These are phyloP conservation scores for Dioscorea zingiberensis DNA, from an alignment of 106 monocot genomes.

Conservation along the genomic window DNA sequence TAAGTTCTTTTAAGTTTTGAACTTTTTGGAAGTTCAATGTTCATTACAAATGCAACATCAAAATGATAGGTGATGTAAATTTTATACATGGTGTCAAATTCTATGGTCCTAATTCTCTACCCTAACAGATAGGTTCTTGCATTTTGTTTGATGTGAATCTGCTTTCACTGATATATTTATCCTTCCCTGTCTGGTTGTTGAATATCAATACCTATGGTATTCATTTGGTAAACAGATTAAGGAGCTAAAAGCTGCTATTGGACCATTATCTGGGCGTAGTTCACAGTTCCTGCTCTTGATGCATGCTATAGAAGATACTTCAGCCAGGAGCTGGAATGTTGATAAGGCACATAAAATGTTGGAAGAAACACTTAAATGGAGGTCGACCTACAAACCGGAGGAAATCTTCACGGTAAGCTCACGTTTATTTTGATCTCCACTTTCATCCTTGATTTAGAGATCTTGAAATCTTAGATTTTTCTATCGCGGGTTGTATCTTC, in stretches of 20 bases:
- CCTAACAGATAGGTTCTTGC: too few relatives aligned
- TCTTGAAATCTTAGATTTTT: not conserved
- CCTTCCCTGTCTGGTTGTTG: too few relatives aligned
- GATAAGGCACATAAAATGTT: constrained; percentile 79
- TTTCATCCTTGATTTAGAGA: not conserved
- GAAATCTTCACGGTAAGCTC: constrained; percentile 67
- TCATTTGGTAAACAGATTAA: constrained; percentile 27
- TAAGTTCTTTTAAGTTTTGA: too few relatives aligned
- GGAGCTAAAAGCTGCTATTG: constrained; percentile 52
- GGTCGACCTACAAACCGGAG: constrained; percentile 62
- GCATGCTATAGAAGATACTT: constrained; percentile 71
- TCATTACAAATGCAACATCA: too few relatives aligned
- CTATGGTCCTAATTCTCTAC: too few relatives aligned
- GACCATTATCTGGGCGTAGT: constrained; percentile 39
- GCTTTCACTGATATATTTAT: too few relatives aligned
- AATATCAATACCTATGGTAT: too few relatives aligned
- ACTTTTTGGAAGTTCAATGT: too few relatives aligned
- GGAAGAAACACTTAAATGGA: constrained; percentile 79
- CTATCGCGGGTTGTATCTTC: not conserved
- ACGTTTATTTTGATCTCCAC: not conserved
- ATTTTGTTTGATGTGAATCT: too few relatives aligned
- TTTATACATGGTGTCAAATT: too few relatives aligned
- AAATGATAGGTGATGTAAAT: too few relatives aligned
- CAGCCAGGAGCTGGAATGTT: constrained; percentile 76
- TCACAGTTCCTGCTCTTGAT: constrained; percentile 47